phyloP scores from a whole-genome alignment of 352 stramenopile species.

The Pythium brachiatum region DNA sequence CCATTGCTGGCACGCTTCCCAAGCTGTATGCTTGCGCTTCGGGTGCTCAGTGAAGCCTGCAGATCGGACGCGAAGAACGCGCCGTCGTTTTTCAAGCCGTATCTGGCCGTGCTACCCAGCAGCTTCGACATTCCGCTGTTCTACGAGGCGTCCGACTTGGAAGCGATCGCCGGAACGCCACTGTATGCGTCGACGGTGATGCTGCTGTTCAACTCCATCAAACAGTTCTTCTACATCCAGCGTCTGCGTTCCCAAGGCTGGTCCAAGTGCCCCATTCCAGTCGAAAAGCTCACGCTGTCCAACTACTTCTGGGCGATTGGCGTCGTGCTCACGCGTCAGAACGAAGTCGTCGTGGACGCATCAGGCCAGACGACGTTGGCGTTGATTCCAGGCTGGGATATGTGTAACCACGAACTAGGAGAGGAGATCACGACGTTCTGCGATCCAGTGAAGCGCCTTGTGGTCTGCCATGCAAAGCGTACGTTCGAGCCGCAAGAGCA shows the following conservation, averaged over 20 bases:
- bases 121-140: conserved; percentile 48
- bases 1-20: conserved; percentile 39
- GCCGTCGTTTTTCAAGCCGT: conserved; percentile 37
- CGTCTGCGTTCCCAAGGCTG: conserved; percentile 26
- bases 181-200: conserved; percentile 41
- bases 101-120: conserved; percentile 42
- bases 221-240: conserved; percentile 56
- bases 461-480: conserved; percentile 44
- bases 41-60: conserved; percentile 36
- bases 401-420: conserved; percentile 58
- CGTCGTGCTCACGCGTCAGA: conserved; percentile 62
- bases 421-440: conserved; percentile 43
- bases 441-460: conserved; percentile 26
- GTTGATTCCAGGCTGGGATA: conserved; percentile 61
- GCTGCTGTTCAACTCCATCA: conserved; percentile 58
- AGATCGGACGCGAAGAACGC: neutral
- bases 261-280: conserved; percentile 26
- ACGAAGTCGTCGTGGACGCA: conserved; percentile 35
- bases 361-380: conserved; percentile 32
- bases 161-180: conserved; percentile 34
- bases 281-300: conserved; percentile 39
- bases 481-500: conserved; percentile 36
- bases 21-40: conserved; percentile 41
- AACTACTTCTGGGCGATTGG: conserved; percentile 59
- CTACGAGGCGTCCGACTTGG: conserved; percentile 45